Conservation (phyloP, 2,329 filamentous ascomycete species). For the Alternaria angustiovoidea region DNA sequence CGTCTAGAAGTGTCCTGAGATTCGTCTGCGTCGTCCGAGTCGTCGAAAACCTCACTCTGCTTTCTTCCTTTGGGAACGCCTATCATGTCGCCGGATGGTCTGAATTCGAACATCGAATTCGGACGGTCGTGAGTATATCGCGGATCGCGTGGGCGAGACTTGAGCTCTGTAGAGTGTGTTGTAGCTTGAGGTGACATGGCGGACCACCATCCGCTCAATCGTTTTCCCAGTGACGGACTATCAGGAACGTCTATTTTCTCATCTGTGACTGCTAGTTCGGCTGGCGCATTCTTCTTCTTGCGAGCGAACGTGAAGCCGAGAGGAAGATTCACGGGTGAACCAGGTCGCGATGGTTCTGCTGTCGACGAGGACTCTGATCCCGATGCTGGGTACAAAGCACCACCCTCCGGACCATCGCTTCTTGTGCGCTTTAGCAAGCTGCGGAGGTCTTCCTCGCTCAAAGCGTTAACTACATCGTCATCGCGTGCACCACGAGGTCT, state of each 20-base stretch:
- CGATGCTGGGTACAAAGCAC: constrained; percentile 29
- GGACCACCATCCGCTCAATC: constrained; percentile 50
- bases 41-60: constrained; percentile 56
- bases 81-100: constrained; percentile 34
- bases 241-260: constrained; percentile 26
- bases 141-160: constrained; percentile 19
- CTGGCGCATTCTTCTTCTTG: constrained; percentile 24
- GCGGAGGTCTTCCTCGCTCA: constrained; percentile 58
- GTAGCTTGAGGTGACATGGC: constrained; percentile 35
- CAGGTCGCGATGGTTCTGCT: constrained; percentile 34
- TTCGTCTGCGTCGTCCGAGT: constrained; percentile 44
- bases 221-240: constrained; percentile 40
- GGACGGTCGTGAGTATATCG: constrained; percentile 39
- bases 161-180: constrained; percentile 10
- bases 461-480: constrained; percentile 47
- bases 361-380: constrained; percentile 43
- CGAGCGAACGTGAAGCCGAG: constrained; percentile 41
- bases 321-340: constrained; percentile 39
- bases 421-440: constrained; percentile 49
- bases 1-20: constrained; percentile 1
- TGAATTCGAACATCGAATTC: constrained; percentile 49
- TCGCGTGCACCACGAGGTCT: constrained; percentile 43
- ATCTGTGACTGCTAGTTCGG: constrained; percentile 13
- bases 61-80: constrained; percentile 24
- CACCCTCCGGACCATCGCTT: constrained; percentile 24